These are phyloP conservation scores for Nadsonia fulvescens DNA, from an alignment of 805 yeast genomes.

Conservation along the genomic window DNA sequence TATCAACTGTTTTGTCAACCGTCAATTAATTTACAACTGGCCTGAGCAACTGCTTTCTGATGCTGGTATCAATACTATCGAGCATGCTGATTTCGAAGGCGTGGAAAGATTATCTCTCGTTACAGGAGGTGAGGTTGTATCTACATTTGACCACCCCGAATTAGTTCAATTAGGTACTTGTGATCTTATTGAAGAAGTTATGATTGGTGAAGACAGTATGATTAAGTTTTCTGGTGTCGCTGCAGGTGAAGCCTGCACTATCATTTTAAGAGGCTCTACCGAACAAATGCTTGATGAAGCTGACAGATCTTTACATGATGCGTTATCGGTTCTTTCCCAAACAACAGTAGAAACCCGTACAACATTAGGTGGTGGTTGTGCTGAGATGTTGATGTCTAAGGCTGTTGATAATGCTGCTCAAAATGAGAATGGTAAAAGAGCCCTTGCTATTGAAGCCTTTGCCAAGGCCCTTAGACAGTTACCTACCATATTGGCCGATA, in stretches of 20 bases:
- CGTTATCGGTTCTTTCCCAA: constrained; percentile 85
- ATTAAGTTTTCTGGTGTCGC: constrained; percentile 89
- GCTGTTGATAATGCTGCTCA: constrained; percentile 90
- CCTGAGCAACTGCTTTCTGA: constrained; percentile 93
- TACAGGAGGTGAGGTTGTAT: constrained; percentile 95
- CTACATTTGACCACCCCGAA: constrained; percentile 88
- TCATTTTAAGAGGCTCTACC: constrained; percentile 92
- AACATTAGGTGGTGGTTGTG: constrained; percentile 86
- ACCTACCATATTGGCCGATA: constrained; percentile 90
- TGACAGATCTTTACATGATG: constrained; percentile 92
- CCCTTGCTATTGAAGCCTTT: constrained; percentile 86
- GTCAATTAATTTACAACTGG: constrained; percentile 94
- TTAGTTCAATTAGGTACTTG: constrained; percentile 75
- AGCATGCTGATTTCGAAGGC: constrained; percentile 97
- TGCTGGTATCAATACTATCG: constrained; percentile 73
- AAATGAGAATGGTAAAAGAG: constrained; percentile 80
- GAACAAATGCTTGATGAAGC: constrained; percentile 93
- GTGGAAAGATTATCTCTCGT: constrained; percentile 90
- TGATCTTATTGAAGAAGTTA: constrained; percentile 74
- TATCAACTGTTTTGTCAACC: constrained; percentile 78
- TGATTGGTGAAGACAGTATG: constrained; percentile 84
- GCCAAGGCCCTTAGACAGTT: constrained; percentile 87
- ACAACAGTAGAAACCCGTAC: constrained; percentile 87
- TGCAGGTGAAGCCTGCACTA: constrained; percentile 90
- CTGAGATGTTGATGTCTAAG: constrained; percentile 91